These are phyloP conservation scores for Mycena polygramma DNA, from an alignment of 768 basidiomycete genomes.

Conservation along the genomic window DNA sequence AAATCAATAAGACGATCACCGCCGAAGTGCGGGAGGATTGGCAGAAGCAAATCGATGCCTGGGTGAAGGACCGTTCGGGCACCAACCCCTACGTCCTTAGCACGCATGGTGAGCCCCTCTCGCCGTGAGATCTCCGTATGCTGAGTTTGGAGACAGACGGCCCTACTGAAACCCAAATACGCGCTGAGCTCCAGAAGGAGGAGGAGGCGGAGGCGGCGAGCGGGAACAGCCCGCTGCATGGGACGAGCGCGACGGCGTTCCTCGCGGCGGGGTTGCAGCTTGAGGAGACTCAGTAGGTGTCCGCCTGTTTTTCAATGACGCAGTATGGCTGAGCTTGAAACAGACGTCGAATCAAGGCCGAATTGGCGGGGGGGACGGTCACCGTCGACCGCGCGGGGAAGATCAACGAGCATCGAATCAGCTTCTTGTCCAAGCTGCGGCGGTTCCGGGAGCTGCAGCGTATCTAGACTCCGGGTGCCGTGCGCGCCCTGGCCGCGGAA, in stretches of 20 bases:
- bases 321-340: too few species aligned
- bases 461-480: conserved; percentile 11
- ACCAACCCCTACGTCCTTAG: background rate
- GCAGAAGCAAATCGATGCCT: conserved; percentile 6
- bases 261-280: conserved; percentile 18
- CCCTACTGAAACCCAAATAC: background rate
- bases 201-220: background rate
- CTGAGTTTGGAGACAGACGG: background rate
- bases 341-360: conserved; percentile 5
- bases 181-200: background rate
- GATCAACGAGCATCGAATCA: conserved; percentile 27
- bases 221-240: background rate
- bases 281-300: conserved; percentile 25
- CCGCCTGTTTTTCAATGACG: too few species aligned
- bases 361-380: background rate
- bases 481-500: background rate
- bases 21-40: conserved; percentile 11
- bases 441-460: conserved; percentile 19
- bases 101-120: background rate
- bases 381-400: conserved; percentile 7
- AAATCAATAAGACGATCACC: background rate
- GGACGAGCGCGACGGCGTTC: conserved; percentile 7
- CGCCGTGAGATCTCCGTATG: too few species aligned
- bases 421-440: conserved; percentile 9
- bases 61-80: conserved; percentile 4